Conservation (phyloP, 139 green algal species). For the Closterium sp. region DNA sequence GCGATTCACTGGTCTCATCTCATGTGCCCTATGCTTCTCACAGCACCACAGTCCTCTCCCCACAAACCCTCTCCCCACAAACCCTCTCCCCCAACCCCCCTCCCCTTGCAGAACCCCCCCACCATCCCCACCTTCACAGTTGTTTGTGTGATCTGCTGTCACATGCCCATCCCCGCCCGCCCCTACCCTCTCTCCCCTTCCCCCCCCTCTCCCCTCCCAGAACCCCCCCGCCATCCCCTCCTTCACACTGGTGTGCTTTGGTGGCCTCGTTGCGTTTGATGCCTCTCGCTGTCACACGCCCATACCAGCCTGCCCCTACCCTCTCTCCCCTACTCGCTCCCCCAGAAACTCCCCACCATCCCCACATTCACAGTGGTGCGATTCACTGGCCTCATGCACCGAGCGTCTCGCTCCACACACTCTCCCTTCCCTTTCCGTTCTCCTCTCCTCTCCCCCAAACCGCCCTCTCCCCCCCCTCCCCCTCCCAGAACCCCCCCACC, state of each 20-base stretch:
- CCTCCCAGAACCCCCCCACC: constrained; percentile 30
- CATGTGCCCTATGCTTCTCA: too few species aligned
- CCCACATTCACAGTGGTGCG: constrained; percentile 45
- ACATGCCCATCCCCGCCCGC: too few species aligned
- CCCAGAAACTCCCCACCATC: constrained; percentile 36
- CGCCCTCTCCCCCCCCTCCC: neutral
- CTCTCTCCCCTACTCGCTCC: constrained; percentile 13
- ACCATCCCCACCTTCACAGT: constrained; percentile 47
- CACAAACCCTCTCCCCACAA: neutral
- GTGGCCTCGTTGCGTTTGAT: constrained; percentile 15
- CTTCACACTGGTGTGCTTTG: constrained; percentile 2
- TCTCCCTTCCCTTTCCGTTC: constrained; percentile 30
- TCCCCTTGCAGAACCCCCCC: constrained; percentile 29
- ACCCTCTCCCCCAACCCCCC: neutral
- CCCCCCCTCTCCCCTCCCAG: too few species aligned
- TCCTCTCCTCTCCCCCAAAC: neutral
- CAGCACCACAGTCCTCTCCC: constrained; percentile 8
- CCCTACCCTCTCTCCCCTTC: too few species aligned
- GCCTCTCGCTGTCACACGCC: neutral
- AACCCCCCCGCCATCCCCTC: constrained; percentile 4
- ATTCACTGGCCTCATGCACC: too few species aligned
- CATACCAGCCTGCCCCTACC: neutral
- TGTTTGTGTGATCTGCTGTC: constrained; percentile 13
- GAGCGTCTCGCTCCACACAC: too few species aligned
- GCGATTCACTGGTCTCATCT: too few species aligned